Evolutionary conservation across 805 yeast genomes (phyloP).

Genomic region (Lachancea dasiensis): DNA sequence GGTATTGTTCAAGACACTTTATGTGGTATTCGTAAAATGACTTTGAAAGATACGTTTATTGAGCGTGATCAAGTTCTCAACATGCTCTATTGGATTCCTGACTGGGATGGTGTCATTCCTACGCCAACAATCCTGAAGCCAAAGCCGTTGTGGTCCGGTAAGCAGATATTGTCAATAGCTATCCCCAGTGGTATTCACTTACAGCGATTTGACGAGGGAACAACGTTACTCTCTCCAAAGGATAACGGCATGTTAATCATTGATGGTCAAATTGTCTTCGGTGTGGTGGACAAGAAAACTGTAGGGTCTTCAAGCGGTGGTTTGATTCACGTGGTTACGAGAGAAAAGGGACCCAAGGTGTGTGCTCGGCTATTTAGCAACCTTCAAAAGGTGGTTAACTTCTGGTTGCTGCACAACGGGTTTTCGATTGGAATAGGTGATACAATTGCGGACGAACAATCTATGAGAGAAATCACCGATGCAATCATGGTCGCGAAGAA

Average conservation of each 20-base stretch:
- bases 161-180: conserved; percentile 85
- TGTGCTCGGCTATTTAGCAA: conserved; percentile 90
- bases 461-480: conserved; percentile 89
- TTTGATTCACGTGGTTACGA: conserved; percentile 90
- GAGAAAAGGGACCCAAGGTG: conserved; percentile 90
- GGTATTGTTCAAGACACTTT: conserved; percentile 99
- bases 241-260: conserved; percentile 94
- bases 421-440: conserved; percentile 99
- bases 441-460: conserved; percentile 95
- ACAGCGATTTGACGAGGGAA: conserved; percentile 89
- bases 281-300: conserved; percentile 96
- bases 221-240: conserved; percentile 74
- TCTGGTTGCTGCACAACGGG: conserved; percentile 93
- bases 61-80: conserved; percentile 95
- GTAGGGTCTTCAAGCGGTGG: conserved; percentile 99
- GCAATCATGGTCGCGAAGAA: conserved; percentile 90
- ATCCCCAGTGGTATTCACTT: conserved; percentile 94
- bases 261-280: conserved; percentile 95
- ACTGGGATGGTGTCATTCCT: conserved; percentile 98
- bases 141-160: conserved; percentile 96
- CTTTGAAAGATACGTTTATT: conserved; percentile 80
- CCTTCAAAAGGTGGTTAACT: conserved; percentile 91
- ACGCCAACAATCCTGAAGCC: conserved; percentile 93
- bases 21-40: conserved; percentile 95
- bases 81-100: conserved; percentile 94